Evolutionary conservation across 768 basidiomycete genomes (phyloP).

Genomic region (Podaxis sp.): DNA sequence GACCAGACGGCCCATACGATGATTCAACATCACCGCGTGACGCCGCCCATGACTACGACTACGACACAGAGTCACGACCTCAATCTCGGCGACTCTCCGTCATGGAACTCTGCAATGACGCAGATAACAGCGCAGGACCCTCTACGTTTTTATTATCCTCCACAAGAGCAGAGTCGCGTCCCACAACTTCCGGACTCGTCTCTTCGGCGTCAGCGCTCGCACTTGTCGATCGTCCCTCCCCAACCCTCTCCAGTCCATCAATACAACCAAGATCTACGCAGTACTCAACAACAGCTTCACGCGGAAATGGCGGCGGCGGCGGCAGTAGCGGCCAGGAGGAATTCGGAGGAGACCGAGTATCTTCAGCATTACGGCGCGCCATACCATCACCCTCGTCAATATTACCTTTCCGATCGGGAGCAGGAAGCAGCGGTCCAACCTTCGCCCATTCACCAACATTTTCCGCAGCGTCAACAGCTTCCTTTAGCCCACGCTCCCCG

Average conservation of each 20-base stretch:
- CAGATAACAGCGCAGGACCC: slow-evolving; percentile 20
- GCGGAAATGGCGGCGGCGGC: slow-evolving; percentile 21
- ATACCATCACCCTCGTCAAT: slow-evolving; percentile 29
- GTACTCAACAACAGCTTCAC: slow-evolving; percentile 27
- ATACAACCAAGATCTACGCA: slow-evolving; percentile 22
- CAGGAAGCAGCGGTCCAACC: slow-evolving; percentile 13
- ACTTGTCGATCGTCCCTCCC: slow-evolving; percentile 31
- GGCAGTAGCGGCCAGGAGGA: slow-evolving; percentile 18
- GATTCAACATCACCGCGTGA: slow-evolving; percentile 20
- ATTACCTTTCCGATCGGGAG: slow-evolving; percentile 27
- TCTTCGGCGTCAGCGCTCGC: slow-evolving; percentile 40
- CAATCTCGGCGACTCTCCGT: slow-evolving; percentile 79
- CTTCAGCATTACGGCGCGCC: slow-evolving; percentile 21
- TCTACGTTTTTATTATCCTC: slow-evolving; percentile 26
- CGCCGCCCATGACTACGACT: slow-evolving; percentile 44
- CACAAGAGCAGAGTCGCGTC: slow-evolving; percentile 24
- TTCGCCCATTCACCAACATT: slow-evolving; percentile 30
- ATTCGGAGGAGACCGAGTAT: slow-evolving; percentile 24
- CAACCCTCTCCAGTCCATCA: slow-evolving; percentile 22
- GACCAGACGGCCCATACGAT: slow-evolving; percentile 48
- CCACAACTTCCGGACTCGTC: slow-evolving; percentile 45
- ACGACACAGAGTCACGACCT: slow-evolving; percentile 73
- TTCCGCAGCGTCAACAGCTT: slow-evolving; percentile 24
- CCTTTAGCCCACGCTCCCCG: slow-evolving; percentile 24
- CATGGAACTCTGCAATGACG: slow-evolving; percentile 88